These are phyloP conservation scores for Asterionellopsis glacialis DNA, from an alignment of 108 stramenopile genomes.

Conservation along the genomic window DNA sequence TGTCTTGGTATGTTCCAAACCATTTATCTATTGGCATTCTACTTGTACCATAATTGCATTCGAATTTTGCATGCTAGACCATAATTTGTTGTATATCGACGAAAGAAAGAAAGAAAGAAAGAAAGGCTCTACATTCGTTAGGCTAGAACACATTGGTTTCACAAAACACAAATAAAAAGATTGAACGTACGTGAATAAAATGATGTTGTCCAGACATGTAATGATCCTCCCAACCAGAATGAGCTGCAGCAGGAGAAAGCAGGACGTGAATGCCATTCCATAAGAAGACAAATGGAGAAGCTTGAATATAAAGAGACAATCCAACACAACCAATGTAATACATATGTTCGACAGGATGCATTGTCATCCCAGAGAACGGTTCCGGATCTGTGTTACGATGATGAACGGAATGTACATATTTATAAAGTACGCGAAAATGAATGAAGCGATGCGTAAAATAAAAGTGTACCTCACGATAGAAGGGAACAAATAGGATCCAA, in stretches of 20 bases:
- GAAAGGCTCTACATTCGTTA: no score
- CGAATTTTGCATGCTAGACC: constrained; percentile 24
- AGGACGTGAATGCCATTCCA: constrained; percentile 26
- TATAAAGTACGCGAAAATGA: constrained; percentile 26
- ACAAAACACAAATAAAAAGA: no score
- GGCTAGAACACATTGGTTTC: no score
- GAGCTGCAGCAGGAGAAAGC: constrained; percentile 25
- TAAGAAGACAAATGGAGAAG: constrained; percentile 14
- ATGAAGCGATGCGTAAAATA: constrained; percentile 21
- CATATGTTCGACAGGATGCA: constrained; percentile 42
- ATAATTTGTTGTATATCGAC: no score
- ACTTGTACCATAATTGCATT: constrained; percentile 33
- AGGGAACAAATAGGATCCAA: no score
- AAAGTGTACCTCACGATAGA: no score
- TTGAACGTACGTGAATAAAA: constrained; percentile 17
- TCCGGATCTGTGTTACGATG: constrained; percentile 34
- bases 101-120: no score
- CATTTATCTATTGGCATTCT: constrained; percentile 14
- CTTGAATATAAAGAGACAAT: not conserved
- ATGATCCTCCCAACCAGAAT: constrained; percentile 37
- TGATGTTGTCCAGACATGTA: constrained; percentile 16
- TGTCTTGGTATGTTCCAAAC: constrained; percentile 21
- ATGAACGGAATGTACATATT: constrained; percentile 37
- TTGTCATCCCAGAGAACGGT: constrained; percentile 35
- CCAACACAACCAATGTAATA: constrained; percentile 29